Percentiles rank a stretch among this genome's conserved stretches.
These are phyloP conservation scores for Cajanus cajan DNA, from an alignment of 306 rosid species.

Conservation along the genomic window DNA sequence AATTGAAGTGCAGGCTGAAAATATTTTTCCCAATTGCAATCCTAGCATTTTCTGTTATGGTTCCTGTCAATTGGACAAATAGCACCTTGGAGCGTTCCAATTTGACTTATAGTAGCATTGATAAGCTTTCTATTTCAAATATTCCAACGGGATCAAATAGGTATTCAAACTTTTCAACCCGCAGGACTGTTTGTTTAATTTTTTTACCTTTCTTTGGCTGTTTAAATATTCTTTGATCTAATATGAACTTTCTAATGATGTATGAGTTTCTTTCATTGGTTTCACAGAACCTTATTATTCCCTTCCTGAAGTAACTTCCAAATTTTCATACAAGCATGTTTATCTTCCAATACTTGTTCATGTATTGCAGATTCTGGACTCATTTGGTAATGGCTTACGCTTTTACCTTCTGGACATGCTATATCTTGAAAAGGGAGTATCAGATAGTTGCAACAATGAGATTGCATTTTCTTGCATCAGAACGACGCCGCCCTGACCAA, in stretches of 20 bases:
- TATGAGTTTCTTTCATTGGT: background rate
- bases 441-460: constrained; percentile 81
- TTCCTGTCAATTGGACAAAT: constrained; percentile 97
- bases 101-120: constrained; percentile 65
- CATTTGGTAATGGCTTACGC: constrained; percentile 95
- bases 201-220: background rate
- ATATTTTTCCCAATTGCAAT: constrained; percentile 80
- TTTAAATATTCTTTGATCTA: background rate
- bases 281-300: background rate
- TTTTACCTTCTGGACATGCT: constrained; percentile 93
- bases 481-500: constrained; percentile 86
- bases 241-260: constrained; percentile 17
- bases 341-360: constrained; percentile 25
- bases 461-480: constrained; percentile 83
- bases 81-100: constrained; percentile 65
- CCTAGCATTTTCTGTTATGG: constrained; percentile 77
- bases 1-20: constrained; percentile 73
- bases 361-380: constrained; percentile 89
- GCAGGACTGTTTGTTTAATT: background rate
- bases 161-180: constrained; percentile 38
- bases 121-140: constrained; percentile 92
- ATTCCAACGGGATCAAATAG: constrained; percentile 78
- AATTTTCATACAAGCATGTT: constrained; percentile 4
- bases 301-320: background rate
- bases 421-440: constrained; percentile 79